Evolutionary conservation across 331 rosid species (phyloP).

Genomic region (Quercus tomentella): DNA sequence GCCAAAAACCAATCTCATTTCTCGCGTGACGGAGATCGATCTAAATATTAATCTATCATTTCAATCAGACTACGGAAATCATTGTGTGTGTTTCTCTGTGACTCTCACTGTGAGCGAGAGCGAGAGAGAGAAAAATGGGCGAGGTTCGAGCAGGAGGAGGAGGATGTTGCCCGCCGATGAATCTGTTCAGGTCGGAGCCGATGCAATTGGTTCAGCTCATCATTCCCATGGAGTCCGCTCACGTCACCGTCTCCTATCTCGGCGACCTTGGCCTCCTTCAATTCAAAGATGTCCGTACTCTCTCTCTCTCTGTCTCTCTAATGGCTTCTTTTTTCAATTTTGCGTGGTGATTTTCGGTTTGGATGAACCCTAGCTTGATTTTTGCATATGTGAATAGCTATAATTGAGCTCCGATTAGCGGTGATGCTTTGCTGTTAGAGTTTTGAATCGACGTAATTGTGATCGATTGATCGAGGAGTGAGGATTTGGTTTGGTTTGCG

Average conservation of each 20-base stretch:
- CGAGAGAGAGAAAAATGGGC: constrained; percentile 34
- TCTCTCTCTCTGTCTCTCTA: not conserved
- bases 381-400: not conserved
- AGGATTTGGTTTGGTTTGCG: not conserved
- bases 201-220: constrained; percentile 98
- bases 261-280: constrained; percentile 94
- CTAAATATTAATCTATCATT: not conserved
- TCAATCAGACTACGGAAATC: not conserved
- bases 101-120: not conserved
- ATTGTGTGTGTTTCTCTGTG: constrained; percentile 3
- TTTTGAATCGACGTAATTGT: not conserved
- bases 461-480: not conserved
- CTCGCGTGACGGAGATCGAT: constrained; percentile 36
- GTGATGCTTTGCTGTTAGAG: not conserved
- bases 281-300: constrained; percentile 75
- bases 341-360: not conserved
- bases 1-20: constrained; percentile 3
- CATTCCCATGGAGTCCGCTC: constrained; percentile 96
- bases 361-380: constrained; percentile 28
- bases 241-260: constrained; percentile 78
- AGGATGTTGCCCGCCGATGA: constrained; percentile 94
- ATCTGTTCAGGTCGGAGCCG: constrained; percentile 96
- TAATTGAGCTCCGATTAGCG: not conserved
- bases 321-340: not conserved
- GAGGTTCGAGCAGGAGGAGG: constrained; percentile 34